Base-by-base conservation (phyloP, 73 alveolate species). In the Effrenium voratum region DNA sequence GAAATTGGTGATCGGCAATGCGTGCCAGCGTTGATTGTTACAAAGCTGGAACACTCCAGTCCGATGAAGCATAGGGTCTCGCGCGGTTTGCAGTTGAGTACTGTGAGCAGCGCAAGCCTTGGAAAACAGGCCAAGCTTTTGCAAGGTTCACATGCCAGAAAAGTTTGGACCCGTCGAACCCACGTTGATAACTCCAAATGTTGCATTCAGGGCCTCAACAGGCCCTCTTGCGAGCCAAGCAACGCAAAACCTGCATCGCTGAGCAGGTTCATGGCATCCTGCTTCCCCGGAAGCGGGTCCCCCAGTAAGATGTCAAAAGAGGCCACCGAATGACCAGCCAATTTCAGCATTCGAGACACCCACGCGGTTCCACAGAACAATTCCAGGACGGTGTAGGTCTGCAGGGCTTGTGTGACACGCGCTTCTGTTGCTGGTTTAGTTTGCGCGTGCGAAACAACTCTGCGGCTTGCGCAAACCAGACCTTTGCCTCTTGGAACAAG, bases 1-100 rank as follows among this genome's bases (percentile, higher is more conserved):
- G 6, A 15, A 3, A 76, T 1, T 34, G 41, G 38, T 1, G 41
- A 13, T 12, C 86, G 13, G 86, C 86, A 32, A 41, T 76, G 86
- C 34, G 86, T 76, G 34, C 59, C 86, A 16, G 86, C 86, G 41
- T 76, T 76, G 36, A 76, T 76, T 6, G 59, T 16, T n/a, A 76
- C 86, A 76, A 76, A 76, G 34, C 60, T 40, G 16, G 60, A 40
- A 5, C 86, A 76, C 0, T 40, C 24, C 59, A 76, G 30, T 0
- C 86, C 86, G 2, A 76, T 76, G 55, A 76, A 30, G 8, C 86
- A 76, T 5, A 76, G 40, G 38, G 59, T 41, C 60, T 38, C 1
- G 45, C 41, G 59, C 6, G 41, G 30, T 57, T 76, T 76, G 59
- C 38, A 8, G 86, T 43, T 76, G 40, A 76, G 57, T 0, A 76